phyloP scores from a whole-genome alignment of 257 asterid genomes.

The Verbena officinalis region DNA sequence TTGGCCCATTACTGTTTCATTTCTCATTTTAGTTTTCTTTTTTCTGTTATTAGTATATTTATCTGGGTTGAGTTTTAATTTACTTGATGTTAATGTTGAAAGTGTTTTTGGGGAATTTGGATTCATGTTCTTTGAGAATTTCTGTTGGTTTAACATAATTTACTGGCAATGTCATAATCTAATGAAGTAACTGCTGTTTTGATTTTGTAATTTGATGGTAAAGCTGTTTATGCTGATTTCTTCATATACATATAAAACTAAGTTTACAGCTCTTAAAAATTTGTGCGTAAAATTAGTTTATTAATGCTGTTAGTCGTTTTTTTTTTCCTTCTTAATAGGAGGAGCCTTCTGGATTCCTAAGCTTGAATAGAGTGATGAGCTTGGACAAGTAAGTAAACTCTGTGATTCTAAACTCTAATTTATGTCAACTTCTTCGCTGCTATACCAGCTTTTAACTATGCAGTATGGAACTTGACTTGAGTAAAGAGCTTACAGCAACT shows the following conservation, averaged over 20 bases:
- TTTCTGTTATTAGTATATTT: too few species aligned
- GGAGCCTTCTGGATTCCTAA: constrained; percentile 83
- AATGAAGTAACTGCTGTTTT: constrained; percentile 6
- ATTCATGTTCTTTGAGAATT: neutral
- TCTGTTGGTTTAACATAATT: constrained; percentile 8
- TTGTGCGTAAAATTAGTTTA: neutral
- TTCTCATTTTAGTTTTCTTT: too few species aligned
- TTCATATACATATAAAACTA: neutral
- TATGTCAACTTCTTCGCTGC: neutral
- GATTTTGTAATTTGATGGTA: neutral
- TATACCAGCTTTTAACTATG: constrained; percentile 21
- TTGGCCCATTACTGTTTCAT: neutral
- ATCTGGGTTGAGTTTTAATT: too few species aligned
- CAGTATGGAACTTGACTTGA: constrained; percentile 83
- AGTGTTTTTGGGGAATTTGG: constrained; percentile 13
- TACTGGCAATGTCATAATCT: neutral
- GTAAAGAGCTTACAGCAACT: constrained; percentile 56
- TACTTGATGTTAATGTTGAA: neutral
- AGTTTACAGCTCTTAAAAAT: neutral
- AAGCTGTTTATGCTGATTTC: constrained; percentile 19
- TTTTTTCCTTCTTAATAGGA: constrained; percentile 48
- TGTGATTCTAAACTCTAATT: neutral
- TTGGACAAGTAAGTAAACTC: constrained; percentile 65
- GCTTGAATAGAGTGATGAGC: constrained; percentile 92
- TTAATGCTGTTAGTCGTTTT: constrained; percentile 4